A percentile compares a stretch with the other conserved stretches of the same genome.
Evolutionary conservation across 345 rosid genomes (phyloP).

Genomic region (Gossypium bickii): DNA sequence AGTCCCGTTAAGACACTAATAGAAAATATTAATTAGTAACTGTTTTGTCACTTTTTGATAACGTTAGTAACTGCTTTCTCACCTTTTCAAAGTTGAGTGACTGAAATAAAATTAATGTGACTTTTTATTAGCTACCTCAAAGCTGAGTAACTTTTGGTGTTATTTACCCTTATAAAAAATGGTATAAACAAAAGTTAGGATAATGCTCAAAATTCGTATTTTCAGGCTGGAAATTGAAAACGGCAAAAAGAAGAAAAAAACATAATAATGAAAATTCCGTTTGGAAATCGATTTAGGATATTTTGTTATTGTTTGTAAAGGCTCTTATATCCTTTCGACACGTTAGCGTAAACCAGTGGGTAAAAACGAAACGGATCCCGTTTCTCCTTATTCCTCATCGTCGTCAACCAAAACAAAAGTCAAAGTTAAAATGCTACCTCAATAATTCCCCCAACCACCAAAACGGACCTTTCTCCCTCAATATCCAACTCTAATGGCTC

Average conservation of each 20-base stretch:
- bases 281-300: too few relatives aligned
- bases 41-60: too few relatives aligned
- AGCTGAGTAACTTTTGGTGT: fast-evolving
- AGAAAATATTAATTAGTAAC: too few relatives aligned
- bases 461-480: not conserved
- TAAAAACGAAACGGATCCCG: not conserved
- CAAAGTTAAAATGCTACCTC: not conserved
- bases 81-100: too few relatives aligned
- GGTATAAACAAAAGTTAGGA: not conserved
- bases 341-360: not conserved
- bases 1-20: too few relatives aligned
- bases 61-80: too few relatives aligned
- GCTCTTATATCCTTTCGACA: not conserved
- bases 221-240: not conserved
- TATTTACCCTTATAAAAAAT: too few relatives aligned
- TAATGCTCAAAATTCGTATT: not conserved
- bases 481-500: not conserved
- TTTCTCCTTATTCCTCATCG: not conserved
- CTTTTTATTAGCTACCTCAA: fast-evolving
- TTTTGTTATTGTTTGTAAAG: too few relatives aligned
- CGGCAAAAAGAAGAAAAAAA: not conserved
- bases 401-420: not conserved
- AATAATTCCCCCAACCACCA: not conserved
- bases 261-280: too few relatives aligned
- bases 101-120: fast-evolving